Percentiles rank a stretch among this genome's conserved stretches.
These are phyloP conservation scores for Axilococcus clingmanii DNA, from an alignment of 139 green algal genomes.

Conservation along the genomic window DNA sequence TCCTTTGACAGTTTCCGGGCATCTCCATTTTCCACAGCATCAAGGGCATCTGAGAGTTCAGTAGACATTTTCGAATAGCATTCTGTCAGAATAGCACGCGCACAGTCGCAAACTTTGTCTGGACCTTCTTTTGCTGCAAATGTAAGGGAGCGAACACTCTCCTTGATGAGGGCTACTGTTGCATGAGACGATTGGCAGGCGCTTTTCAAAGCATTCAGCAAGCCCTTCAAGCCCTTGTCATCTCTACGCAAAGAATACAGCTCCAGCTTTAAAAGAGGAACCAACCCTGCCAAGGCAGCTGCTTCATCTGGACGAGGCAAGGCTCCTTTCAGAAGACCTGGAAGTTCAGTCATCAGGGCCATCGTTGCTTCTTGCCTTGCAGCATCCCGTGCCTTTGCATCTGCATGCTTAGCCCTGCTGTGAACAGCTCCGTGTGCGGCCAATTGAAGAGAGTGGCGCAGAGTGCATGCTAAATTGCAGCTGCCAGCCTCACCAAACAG, in stretches of 20 bases:
- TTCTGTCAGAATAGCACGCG: constrained; percentile 1
- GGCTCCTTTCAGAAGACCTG: constrained; percentile 34
- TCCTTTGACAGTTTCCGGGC: neutral
- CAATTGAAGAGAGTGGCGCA: constrained; percentile 18
- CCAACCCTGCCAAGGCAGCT: constrained; percentile 20
- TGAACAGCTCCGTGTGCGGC: neutral
- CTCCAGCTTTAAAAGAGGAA: constrained; percentile 47
- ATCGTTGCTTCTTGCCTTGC: constrained; percentile 42
- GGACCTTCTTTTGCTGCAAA: too few relatives aligned
- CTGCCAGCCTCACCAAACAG: constrained; percentile 19
- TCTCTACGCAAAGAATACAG: constrained; percentile 41
- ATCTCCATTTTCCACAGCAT: neutral
- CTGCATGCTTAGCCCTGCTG: neutral
- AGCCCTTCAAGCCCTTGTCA: constrained; percentile 17
- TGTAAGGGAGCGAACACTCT: too few relatives aligned
- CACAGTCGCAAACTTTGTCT: constrained; percentile 2
- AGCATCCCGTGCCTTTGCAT: constrained; percentile 2
- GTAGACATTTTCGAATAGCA: too few relatives aligned
- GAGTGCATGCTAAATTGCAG: constrained; percentile 26
- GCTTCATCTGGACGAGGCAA: constrained; percentile 35
- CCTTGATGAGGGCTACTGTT: too few relatives aligned
- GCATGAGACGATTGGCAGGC: too few relatives aligned
- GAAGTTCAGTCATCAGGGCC: constrained; percentile 31
- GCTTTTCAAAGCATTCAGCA: constrained; percentile 29
- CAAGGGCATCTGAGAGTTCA: neutral